phyloP scores from a whole-genome alignment of 179 eudicot genomes.

The Drosera spatulata region DNA sequence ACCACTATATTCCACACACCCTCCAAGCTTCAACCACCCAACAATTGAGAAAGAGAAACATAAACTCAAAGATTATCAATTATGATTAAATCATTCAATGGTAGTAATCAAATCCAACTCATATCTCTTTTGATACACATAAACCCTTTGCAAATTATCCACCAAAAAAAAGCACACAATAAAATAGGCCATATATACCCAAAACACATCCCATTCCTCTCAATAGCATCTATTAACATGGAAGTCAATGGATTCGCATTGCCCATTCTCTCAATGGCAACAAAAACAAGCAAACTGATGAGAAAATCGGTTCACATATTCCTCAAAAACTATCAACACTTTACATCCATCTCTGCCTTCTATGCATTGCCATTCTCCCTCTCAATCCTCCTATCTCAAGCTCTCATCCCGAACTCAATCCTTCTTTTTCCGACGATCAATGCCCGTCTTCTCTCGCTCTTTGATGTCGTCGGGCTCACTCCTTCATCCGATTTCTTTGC shows the following conservation, averaged over 20 bases:
- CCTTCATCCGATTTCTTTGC: constrained; percentile 30
- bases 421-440: constrained; percentile 23
- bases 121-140: no score
- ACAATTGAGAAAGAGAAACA: neutral
- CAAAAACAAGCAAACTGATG: constrained; percentile 21
- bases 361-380: constrained; percentile 44
- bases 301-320: constrained; percentile 41
- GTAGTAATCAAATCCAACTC: neutral
- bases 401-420: constrained; percentile 19
- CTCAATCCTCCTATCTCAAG: constrained; percentile 38
- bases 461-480: constrained; percentile 31
- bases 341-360: constrained; percentile 34
- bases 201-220: no score
- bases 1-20: constrained; percentile 27
- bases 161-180: no score
- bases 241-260: constrained; percentile 4
- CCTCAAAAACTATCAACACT: constrained; percentile 36
- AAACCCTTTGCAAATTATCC: no score
- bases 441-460: constrained; percentile 22
- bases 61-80: constrained; percentile 1
- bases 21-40: constrained; percentile 35
- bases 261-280: constrained; percentile 23
- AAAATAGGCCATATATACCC: no score
- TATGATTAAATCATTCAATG: constrained; percentile 1
- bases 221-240: constrained; percentile 1